Base-by-base conservation (phyloP, 495 filamentous ascomycete species). In the Penicillium samsonianum region DNA sequence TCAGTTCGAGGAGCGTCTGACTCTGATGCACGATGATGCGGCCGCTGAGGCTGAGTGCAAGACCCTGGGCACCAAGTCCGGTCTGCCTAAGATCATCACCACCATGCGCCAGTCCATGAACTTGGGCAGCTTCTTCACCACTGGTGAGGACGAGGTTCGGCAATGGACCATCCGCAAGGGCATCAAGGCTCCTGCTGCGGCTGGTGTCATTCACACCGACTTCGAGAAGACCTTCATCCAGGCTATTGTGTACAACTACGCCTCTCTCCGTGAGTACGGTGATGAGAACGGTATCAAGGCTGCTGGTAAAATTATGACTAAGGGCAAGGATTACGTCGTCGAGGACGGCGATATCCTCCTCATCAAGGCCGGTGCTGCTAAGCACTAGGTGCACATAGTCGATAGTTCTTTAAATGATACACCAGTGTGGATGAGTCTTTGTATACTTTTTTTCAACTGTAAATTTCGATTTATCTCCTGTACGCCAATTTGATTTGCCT, bases 161-260 rank as follows among this genome's bases (percentile, higher is more conserved):
- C 95, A 99, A 74, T 99, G 95, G 95, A 98, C 92, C 31, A 93
- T 99, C 69, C 84, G 95, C 41, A 92, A 92, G 70, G 92, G 91
- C 55, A 95, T 90, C 64, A 99, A 99, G 80, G 95, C 95, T 33
- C 95, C 95, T 17, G 90, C 92, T 69, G 94, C 95, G 43, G 94
- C 95, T 16, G 95, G 95, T 79, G 95, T 98, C 55, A 99, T 99
- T 64, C 95, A 99, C 77, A 90, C 88, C 54, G 95, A 99, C 70
- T 98, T 99, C 60, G 95, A 99, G 76, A 99, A 99, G 85, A 99
- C 95, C 0, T 99, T 99, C 78, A 99, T 99, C 64, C 95, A 99
- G 78, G 90, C 82, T 30, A 80, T 99, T 58, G 89, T 96, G 44
- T 96, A 81, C 77, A 97, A 95, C 78, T 98, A 85, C 77, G 76